A percentile compares a stretch with the other conserved stretches of the same genome.
Evolutionary conservation across 1,284 basidiomycete genomes (phyloP).

Genomic region (Pseudomicrostroma phylloplanum): DNA sequence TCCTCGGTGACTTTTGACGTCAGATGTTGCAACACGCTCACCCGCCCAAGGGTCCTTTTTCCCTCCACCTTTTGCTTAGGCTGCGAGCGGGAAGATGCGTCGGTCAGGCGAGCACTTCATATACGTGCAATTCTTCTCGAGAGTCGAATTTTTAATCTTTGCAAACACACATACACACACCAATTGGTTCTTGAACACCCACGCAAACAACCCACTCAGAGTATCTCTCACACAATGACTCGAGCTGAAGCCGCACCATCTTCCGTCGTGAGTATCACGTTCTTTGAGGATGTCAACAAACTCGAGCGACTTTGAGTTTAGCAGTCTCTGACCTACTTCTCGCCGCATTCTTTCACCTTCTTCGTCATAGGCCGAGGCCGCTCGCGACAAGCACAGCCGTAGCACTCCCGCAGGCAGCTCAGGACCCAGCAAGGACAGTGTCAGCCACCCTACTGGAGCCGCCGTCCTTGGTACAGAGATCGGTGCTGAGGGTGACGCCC

Average conservation of each 20-base stretch:
- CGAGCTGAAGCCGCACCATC: conserved; percentile 10
- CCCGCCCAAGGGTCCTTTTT: too few relatives aligned
- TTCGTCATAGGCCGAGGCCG: neutral
- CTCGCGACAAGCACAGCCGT: conserved; percentile 7
- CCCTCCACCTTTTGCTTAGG: too few relatives aligned
- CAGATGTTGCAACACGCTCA: too few relatives aligned
- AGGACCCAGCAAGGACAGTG: conserved; percentile 13
- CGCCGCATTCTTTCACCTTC: neutral
- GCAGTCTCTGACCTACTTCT: neutral
- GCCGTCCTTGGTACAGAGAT: conserved; percentile 12
- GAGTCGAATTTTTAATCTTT: too few relatives aligned
- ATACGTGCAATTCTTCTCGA: too few relatives aligned
- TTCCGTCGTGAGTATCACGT: conserved; percentile 8
- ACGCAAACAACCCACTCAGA: neutral
- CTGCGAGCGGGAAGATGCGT: too few relatives aligned
- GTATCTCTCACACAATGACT: conserved; percentile 9
- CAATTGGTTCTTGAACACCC: too few relatives aligned
- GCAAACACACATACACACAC: neutral
- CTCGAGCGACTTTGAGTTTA: too few relatives aligned
- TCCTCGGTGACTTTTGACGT: too few relatives aligned
- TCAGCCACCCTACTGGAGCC: conserved; percentile 7
- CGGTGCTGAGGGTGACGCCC: conserved; percentile 11
- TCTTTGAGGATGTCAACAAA: too few relatives aligned
- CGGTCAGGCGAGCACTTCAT: too few relatives aligned
- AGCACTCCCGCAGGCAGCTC: conserved; percentile 9